Evolutionary conservation across 352 stramenopile species (phyloP).

Genomic region (Globisporangium takayamanum): DNA sequence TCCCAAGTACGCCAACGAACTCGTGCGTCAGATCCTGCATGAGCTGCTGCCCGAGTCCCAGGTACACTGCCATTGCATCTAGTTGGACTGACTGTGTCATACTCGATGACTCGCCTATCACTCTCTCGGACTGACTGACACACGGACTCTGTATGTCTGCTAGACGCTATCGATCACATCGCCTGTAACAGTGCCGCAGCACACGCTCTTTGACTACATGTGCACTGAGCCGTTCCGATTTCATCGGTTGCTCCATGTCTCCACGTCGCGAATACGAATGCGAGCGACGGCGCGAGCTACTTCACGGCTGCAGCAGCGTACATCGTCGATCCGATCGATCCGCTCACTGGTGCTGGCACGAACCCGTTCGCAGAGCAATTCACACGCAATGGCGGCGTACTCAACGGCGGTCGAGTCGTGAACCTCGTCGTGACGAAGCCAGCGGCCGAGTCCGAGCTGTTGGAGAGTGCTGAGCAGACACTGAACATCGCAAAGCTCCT

Average conservation of each 20-base stretch:
- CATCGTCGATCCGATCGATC: conserved; percentile 10
- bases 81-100: background rate
- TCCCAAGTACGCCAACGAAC: conserved; percentile 37
- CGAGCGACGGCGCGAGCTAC: conserved; percentile 13
- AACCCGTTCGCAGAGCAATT: conserved; percentile 56
- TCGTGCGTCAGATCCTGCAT: conserved; percentile 34
- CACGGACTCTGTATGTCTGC: background rate
- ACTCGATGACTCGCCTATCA: no score
- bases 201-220: conserved; percentile 51
- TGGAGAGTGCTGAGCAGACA: conserved; percentile 64
- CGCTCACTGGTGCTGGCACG: conserved; percentile 6
- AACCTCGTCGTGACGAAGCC: conserved; percentile 26
- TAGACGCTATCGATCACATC: conserved; percentile 13
- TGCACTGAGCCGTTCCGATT: conserved; percentile 41
- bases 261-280: conserved; percentile 34
- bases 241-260: conserved; percentile 34
- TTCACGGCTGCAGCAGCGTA: conserved; percentile 18
- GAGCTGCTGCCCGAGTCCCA: conserved; percentile 40
- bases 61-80: conserved; percentile 17
- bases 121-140: background rate
- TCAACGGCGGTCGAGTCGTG: conserved; percentile 36
- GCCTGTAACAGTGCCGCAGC: conserved; percentile 26
- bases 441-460: conserved; percentile 26
- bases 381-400: conserved; percentile 36
- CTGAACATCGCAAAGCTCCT: conserved; percentile 73